Base-by-base conservation (phyloP, 2,329 filamentous ascomycete genomes). In the Coleophoma cylindrospora region DNA sequence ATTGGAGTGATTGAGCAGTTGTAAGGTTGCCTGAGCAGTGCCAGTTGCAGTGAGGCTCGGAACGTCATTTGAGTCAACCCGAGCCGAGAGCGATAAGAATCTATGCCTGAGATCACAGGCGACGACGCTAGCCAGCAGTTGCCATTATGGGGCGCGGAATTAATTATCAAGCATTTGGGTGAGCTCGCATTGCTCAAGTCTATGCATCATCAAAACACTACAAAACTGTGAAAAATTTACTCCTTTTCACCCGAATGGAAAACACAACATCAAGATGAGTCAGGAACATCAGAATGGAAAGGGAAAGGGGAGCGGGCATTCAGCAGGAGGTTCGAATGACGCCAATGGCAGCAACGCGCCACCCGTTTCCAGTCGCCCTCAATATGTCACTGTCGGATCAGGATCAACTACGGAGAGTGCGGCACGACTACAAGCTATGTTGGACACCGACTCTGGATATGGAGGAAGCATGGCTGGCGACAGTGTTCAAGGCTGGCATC, bases 381-480 rank as follows among this genome's bases (percentile, higher is more conserved):
- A 83, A 52, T 96, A 91, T 70, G 89, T 95, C 85, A 95, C 89
- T 5, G 89, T 96, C 46, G 92, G 92, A 51, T 83, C 78, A 57
- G 91, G 91, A 48, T 84, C 85, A 49, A 84, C 87, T 19, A 91
- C 91, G 17, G 84, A 90, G 64, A 89, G 89, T 66, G 91, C 90
- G 36, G 81, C 87, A 32, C 84, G 84, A 49, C 75, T 97, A 37
- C 89, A 94, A 68, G 83, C 85, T 15, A 80, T 95, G 60, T 74
- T 97, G 49, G 89, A 95, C 54, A 75, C 83, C 51, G 94, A 99
- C 66, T 97, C 92, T 15, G 94, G 92, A 7, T 97, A 97, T 64
- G 91, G 90, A 49, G 87, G 87, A 41, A 96, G 89, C 66, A 76
- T 87, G 45, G 74, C 80, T 32, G 84, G 83, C 53, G 87, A 87